These are phyloP conservation scores for Helicostylum pulchrum DNA, from an alignment of 192 early-diverging fungal genomes.

Conservation along the genomic window DNA sequence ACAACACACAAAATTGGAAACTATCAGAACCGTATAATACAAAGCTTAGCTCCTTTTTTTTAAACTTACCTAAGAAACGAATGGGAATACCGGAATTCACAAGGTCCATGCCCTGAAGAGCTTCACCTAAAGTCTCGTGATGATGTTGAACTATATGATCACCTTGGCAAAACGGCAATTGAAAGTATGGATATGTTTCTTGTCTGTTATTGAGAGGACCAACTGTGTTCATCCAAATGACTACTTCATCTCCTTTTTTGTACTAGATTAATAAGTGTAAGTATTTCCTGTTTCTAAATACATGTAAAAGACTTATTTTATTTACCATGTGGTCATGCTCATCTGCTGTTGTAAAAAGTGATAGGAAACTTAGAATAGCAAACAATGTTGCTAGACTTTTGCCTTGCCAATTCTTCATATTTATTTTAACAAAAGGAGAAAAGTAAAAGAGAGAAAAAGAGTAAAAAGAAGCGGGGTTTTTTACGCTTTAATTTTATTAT, in stretches of 20 bases:
- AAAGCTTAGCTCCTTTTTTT: background rate
- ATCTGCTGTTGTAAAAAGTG: constrained; percentile 13
- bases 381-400: too few species aligned
- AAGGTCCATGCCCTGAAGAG: constrained; percentile 72
- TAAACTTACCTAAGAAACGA: constrained; percentile 53
- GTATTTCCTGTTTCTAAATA: background rate
- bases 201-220: constrained; percentile 62
- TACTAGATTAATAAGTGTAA: constrained; percentile 41
- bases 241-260: constrained; percentile 59
- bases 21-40: background rate
- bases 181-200: constrained; percentile 73
- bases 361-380: too few species aligned
- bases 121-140: constrained; percentile 80
- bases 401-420: too few species aligned
- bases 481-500: too few species aligned
- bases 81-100: constrained; percentile 69
- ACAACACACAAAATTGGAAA: background rate
- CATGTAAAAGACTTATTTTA: background rate
- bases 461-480: too few species aligned
- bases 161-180: constrained; percentile 72
- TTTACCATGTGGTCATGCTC: constrained; percentile 32
- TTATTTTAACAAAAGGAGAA: too few species aligned
- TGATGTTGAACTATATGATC: constrained; percentile 58
- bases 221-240: constrained; percentile 69
- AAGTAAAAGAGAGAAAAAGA: too few species aligned